Evolutionary conservation across 495 filamentous ascomycete genomes (phyloP).

Genomic region (Terfezia claveryi): DNA sequence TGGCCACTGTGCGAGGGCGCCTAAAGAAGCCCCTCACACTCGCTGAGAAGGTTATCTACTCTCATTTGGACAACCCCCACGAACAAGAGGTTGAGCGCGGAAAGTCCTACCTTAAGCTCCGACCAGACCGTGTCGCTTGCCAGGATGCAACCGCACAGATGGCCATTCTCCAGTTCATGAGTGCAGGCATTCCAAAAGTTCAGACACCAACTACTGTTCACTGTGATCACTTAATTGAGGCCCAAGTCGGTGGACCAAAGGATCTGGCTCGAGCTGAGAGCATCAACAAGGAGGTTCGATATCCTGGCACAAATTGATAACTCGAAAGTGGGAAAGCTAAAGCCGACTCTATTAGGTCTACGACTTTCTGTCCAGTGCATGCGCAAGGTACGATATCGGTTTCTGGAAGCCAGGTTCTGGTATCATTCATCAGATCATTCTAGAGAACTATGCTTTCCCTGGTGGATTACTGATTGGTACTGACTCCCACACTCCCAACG

Average conservation of each 20-base stretch:
- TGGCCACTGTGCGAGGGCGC: constrained; percentile 63
- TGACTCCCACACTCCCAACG: constrained; percentile 96
- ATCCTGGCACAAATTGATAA: neutral
- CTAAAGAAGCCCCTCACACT: constrained; percentile 84
- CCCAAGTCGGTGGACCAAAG: constrained; percentile 80
- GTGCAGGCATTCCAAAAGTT: constrained; percentile 81
- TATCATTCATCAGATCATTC: constrained; percentile 97
- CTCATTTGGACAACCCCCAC: constrained; percentile 92
- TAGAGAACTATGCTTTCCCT: constrained; percentile 98
- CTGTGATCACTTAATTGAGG: constrained; percentile 99
- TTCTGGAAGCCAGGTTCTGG: constrained; percentile 98
- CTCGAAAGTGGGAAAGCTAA: neutral
- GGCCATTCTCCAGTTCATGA: constrained; percentile 99
- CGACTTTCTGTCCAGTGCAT: constrained; percentile 84
- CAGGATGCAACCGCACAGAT: constrained; percentile 99
- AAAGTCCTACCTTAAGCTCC: constrained; percentile 81
- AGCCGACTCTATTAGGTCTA: constrained; percentile 34
- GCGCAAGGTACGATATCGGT: constrained; percentile 98
- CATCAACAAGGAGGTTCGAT: constrained; percentile 75
- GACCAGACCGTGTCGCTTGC: constrained; percentile 94
- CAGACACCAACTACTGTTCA: constrained; percentile 92
- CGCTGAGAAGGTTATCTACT: constrained; percentile 98
- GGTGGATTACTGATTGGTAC: constrained; percentile 96
- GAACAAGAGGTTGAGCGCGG: constrained; percentile 67
- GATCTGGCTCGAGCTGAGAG: constrained; percentile 76